Evolutionary conservation across 1,139 yeast genomes (phyloP), one percentile per base, ranked within the genome.

Genomic region (Maudiozyma humilis): DNA sequence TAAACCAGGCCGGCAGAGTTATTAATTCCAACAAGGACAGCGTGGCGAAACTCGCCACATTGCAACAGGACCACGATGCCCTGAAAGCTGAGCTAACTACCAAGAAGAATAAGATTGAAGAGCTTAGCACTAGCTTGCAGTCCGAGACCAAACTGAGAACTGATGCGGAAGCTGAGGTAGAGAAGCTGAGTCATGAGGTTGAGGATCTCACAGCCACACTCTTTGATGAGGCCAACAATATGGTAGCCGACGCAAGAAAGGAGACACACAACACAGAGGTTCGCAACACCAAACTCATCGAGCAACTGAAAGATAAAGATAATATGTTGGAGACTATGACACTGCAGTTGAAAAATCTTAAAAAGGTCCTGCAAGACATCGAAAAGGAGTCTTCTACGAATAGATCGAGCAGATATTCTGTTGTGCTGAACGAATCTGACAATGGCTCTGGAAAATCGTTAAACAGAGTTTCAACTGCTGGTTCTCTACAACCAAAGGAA

Each of bases 141-240:
- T 54, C 55, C 13, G 72, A 73, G 43, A 60, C 60, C 32, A 66
- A 63, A 40, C 66, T 66, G 38, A 71, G 74, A 43, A 62, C 56
- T n/a, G 70, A 63, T 3, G 79, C 84, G 0, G 84, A 81, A 49
- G 66, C 68, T 15, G 82, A 82, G 51, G 79, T 76, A 40, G 68
- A 70, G 41, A 72, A 75, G 49, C 63, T 86, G 39, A 73, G 79
- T 47, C 75, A 71, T 16, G 95, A 86, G 59, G 82, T 85, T 25
- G 91, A 83, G 59, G 94, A 85, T 38, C 67, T 86, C 44, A 76
- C 87, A 1, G 86, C 80, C 2, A 77, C 87, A 1, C 65, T 85
- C 36, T 85, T 85, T 60, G 81, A 77, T 54, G 91, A 84, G 57
- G 95, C 95, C 17, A 84, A 84, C 58, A 72, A 73, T 41, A 83